phyloP scores from a whole-genome alignment of 805 yeast species.

The Suhomyces xylopsoci region DNA sequence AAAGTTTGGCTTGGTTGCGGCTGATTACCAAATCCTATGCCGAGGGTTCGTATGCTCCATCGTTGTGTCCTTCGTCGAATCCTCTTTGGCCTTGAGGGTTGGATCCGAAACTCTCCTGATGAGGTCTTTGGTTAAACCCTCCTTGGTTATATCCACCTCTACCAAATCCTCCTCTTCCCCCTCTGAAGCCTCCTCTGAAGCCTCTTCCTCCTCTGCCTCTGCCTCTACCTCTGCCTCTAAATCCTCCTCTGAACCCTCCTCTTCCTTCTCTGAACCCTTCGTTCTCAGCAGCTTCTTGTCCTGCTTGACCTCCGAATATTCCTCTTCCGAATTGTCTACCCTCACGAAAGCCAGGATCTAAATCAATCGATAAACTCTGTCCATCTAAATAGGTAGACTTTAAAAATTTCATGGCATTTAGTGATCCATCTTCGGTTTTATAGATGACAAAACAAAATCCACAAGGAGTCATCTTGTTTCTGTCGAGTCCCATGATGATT shows the following conservation, averaged over 20 bases:
- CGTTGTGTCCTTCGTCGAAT: background rate
- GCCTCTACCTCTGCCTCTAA: slow-evolving; percentile 23
- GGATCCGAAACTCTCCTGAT: background rate
- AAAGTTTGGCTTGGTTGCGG: background rate
- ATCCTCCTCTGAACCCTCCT: slow-evolving; percentile 39
- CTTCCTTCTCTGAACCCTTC: slow-evolving; percentile 32
- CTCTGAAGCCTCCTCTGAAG: slow-evolving; percentile 5
- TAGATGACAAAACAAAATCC: slow-evolving; percentile 94
- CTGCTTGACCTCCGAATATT: slow-evolving; percentile 84
- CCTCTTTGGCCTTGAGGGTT: background rate
- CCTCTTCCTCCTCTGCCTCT: slow-evolving; percentile 16
- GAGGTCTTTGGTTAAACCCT: background rate
- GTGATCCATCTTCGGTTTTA: slow-evolving; percentile 62
- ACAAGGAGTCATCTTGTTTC: slow-evolving; percentile 89
- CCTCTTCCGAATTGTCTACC: slow-evolving; percentile 98
- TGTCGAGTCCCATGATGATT: slow-evolving; percentile 92
- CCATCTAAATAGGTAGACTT: slow-evolving; percentile 84
- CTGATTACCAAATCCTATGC: background rate
- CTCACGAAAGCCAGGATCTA: slow-evolving; percentile 94
- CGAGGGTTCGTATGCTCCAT: background rate
- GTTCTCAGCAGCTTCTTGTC: slow-evolving; percentile 51
- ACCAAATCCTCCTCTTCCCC: slow-evolving; percentile 3
- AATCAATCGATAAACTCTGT: slow-evolving; percentile 74
- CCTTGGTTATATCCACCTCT: slow-evolving; percentile 1
- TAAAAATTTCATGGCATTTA: slow-evolving; percentile 78